phyloP scores from a whole-genome alignment of 768 basidiomycete genomes.

The Podaxis sp. region DNA sequence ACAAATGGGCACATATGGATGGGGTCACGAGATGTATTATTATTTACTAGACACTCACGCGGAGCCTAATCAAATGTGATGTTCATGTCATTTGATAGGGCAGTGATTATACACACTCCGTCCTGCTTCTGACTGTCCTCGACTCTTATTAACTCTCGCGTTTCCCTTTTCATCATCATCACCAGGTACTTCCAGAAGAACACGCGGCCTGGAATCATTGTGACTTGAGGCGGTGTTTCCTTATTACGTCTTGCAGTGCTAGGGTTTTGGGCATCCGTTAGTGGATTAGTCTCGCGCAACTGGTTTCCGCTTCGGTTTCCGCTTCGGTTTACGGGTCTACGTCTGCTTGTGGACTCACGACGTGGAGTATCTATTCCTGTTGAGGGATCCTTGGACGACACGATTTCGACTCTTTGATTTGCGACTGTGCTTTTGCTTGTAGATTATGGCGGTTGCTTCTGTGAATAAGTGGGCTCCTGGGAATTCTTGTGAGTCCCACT shows the following conservation, averaged over 20 bases:
- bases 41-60: not conserved
- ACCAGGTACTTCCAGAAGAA: not conserved
- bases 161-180: not conserved
- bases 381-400: too few relatives aligned
- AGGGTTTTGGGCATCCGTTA: not conserved
- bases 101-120: not conserved
- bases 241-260: not conserved
- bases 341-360: too few relatives aligned
- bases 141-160: not conserved
- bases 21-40: not conserved
- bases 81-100: not conserved
- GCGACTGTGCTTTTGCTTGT: not conserved
- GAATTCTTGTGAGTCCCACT: constrained; percentile 30
- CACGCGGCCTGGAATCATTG: not conserved
- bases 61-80: not conserved
- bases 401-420: not conserved
- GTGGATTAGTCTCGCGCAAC: too few relatives aligned
- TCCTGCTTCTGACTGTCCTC: not conserved
- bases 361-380: too few relatives aligned
- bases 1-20: too few relatives aligned
- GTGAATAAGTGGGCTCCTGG: constrained; percentile 42
- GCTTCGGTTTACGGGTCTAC: too few relatives aligned
- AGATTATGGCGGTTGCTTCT: constrained; percentile 19
- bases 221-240: not conserved
- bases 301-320: too few relatives aligned